Evolutionary conservation across 2,329 filamentous ascomycete species (phyloP).

Genomic region (Torrubiella hemipterigena): DNA sequence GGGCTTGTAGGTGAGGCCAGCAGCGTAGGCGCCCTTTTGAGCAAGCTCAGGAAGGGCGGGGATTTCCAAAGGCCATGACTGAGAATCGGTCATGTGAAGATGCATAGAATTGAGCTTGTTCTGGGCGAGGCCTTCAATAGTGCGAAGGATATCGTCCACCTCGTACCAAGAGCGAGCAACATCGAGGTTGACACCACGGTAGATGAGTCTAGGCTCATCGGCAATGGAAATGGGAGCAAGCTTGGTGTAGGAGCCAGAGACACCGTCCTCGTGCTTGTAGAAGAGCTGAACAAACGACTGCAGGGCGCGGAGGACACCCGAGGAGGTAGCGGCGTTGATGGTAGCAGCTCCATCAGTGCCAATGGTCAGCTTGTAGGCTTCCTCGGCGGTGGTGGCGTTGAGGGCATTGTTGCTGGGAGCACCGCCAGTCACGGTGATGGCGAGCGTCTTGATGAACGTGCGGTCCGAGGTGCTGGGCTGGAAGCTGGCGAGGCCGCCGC

Average conservation of each 20-base stretch:
- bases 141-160: slow-evolving; percentile 49
- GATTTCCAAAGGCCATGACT: slow-evolving; percentile 68
- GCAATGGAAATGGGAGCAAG: slow-evolving; percentile 52
- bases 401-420: slow-evolving; percentile 41
- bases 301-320: slow-evolving; percentile 55
- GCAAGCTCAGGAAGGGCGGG: slow-evolving; percentile 59
- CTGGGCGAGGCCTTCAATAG: slow-evolving; percentile 58
- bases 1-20: slow-evolving; percentile 55
- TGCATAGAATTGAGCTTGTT: slow-evolving; percentile 69
- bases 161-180: slow-evolving; percentile 56
- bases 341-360: slow-evolving; percentile 39
- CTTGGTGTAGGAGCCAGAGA: slow-evolving; percentile 51
- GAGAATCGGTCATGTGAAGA: slow-evolving; percentile 62
- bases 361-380: slow-evolving; percentile 55
- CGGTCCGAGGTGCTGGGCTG: slow-evolving; percentile 40
- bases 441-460: slow-evolving; percentile 38
- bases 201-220: slow-evolving; percentile 56
- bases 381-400: slow-evolving; percentile 48
- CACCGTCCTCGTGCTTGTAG: slow-evolving; percentile 46
- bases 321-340: slow-evolving; percentile 48
- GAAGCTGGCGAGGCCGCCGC: slow-evolving; percentile 43
- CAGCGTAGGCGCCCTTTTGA: slow-evolving; percentile 59
- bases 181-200: slow-evolving; percentile 66
- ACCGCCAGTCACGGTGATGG: slow-evolving; percentile 43
- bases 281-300: slow-evolving; percentile 65